These are phyloP conservation scores for Aplosporella prunicola DNA, from an alignment of 2,329 filamentous ascomycete species.

Conservation along the genomic window DNA sequence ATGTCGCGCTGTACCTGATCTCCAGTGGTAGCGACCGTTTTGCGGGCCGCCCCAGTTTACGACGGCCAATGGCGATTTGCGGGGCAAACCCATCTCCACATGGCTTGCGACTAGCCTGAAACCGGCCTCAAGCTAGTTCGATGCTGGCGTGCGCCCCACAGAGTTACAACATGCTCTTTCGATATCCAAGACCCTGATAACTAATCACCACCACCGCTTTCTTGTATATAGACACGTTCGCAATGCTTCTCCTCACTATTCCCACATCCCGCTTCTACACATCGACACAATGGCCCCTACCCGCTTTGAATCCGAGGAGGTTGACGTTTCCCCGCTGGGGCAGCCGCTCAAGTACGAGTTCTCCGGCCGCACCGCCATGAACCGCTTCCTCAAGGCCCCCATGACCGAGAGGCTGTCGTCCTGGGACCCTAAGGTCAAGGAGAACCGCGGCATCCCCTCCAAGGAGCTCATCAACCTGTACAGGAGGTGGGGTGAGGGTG, in stretches of 20 bases:
- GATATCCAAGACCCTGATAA: too few relatives aligned
- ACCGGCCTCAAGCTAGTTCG: too few relatives aligned
- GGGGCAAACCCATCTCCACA: too few relatives aligned
- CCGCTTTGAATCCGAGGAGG: constrained; percentile 33
- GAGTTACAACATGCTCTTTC: too few relatives aligned
- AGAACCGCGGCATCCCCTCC: constrained; percentile 45
- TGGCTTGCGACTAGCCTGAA: too few relatives aligned
- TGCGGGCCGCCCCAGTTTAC: too few relatives aligned
- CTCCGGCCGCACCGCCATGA: constrained; percentile 48
- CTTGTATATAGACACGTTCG: too few relatives aligned
- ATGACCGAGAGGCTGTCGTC: constrained; percentile 57
- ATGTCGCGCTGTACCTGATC: too few relatives aligned
- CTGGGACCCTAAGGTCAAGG: constrained; percentile 47
- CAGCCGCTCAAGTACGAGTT: constrained; percentile 37
- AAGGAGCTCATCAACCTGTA: constrained; percentile 47
- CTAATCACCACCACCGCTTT: too few relatives aligned
- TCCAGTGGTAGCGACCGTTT: too few relatives aligned
- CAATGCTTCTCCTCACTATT: neutral
- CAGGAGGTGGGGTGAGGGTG: constrained; percentile 44
- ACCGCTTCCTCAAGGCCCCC: constrained; percentile 56
- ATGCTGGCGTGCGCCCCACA: too few relatives aligned
- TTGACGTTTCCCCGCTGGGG: constrained; percentile 32
- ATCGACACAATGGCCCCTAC: constrained; percentile 25
- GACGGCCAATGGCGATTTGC: too few relatives aligned
- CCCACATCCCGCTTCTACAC: neutral